phyloP scores from a whole-genome alignment of 129 eudicot species.

The Flaveria brownii region DNA sequence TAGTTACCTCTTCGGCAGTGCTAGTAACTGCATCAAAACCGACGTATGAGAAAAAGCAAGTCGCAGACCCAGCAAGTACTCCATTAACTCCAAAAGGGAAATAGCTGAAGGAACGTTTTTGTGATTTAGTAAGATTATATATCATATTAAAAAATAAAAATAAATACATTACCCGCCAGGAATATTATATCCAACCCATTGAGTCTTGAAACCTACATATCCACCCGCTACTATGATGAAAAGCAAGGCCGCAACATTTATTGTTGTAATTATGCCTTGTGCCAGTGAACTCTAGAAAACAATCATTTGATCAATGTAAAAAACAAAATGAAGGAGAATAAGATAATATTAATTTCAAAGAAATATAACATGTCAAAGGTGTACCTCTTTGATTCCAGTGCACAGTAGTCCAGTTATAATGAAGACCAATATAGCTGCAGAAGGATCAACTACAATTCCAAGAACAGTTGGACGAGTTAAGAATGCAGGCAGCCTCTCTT shows the following conservation, averaged over 20 bases:
- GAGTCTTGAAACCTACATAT: constrained; percentile 56
- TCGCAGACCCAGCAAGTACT: constrained; percentile 68
- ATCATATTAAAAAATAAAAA: constrained; percentile 5
- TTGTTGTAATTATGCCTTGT: constrained; percentile 61
- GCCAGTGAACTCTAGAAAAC: constrained; percentile 57
- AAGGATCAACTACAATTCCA: constrained; percentile 81
- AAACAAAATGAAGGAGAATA: constrained; percentile 8
- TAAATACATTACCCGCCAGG: constrained; percentile 51
- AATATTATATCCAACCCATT: constrained; percentile 58
- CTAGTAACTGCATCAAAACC: constrained; percentile 80
- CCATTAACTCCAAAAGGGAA: constrained; percentile 62
- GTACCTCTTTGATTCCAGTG: constrained; percentile 93
- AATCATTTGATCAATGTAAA: constrained; percentile 19
- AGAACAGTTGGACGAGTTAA: constrained; percentile 80
- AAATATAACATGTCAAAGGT: neutral
- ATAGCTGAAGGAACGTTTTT: constrained; percentile 38
- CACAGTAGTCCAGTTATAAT: constrained; percentile 80
- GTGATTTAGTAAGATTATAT: constrained; percentile 9
- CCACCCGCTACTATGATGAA: constrained; percentile 65
- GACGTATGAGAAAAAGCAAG: constrained; percentile 63
- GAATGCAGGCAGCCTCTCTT: constrained; percentile 69
- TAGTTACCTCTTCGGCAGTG: constrained; percentile 68
- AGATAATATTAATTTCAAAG: neutral
- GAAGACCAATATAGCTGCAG: constrained; percentile 85
- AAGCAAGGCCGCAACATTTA: constrained; percentile 52